Percentiles rank a stretch among this genome's conserved stretches.
phyloP scores from a whole-genome alignment of 768 basidiomycete species.

The Mycena vitilis region DNA sequence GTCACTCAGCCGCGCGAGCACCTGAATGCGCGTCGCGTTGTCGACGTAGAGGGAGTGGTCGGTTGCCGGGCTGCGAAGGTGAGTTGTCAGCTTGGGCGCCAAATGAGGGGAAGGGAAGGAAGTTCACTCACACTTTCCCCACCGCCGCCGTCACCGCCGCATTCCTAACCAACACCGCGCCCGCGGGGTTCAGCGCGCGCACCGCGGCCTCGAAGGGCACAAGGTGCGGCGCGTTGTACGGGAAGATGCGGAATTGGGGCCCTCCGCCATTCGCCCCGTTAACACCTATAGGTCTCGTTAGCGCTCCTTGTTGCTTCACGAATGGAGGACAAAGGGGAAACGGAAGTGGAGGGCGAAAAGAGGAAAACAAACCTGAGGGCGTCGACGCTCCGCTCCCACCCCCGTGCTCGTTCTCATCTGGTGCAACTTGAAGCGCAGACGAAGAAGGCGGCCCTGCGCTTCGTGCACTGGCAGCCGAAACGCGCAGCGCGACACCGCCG shows the following conservation, averaged over 20 bases:
- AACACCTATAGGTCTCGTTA: too few relatives aligned
- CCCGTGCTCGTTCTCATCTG: not conserved
- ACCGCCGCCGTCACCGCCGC: conserved; percentile 84
- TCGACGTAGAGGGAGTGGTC: conserved; percentile 75
- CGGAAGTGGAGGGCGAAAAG: not conserved
- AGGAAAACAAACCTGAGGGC: not conserved
- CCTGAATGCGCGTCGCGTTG: conserved; percentile 85
- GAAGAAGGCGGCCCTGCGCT: not conserved
- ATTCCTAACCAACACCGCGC: conserved; percentile 82
- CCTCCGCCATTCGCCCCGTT: too few relatives aligned
- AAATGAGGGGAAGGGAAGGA: not conserved
- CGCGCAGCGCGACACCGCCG: conserved; percentile 56
- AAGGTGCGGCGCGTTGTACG: conserved; percentile 81
- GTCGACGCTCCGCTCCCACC: not conserved
- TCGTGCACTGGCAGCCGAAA: conserved; percentile 36
- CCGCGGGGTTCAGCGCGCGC: conserved; percentile 81
- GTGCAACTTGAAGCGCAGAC: not conserved
- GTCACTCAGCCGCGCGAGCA: conserved; percentile 73
- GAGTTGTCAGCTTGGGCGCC: not conserved
- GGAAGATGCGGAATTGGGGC: conserved; percentile 79
- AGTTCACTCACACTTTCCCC: conserved; percentile 65
- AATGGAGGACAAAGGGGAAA: too few relatives aligned
- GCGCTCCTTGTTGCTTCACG: too few relatives aligned
- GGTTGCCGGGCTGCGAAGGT: conserved; percentile 58
- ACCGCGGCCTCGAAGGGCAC: conserved; percentile 85